Evolutionary conservation across 2,329 filamentous ascomycete species (phyloP).

Genomic region (Hypoxylon sp.): DNA sequence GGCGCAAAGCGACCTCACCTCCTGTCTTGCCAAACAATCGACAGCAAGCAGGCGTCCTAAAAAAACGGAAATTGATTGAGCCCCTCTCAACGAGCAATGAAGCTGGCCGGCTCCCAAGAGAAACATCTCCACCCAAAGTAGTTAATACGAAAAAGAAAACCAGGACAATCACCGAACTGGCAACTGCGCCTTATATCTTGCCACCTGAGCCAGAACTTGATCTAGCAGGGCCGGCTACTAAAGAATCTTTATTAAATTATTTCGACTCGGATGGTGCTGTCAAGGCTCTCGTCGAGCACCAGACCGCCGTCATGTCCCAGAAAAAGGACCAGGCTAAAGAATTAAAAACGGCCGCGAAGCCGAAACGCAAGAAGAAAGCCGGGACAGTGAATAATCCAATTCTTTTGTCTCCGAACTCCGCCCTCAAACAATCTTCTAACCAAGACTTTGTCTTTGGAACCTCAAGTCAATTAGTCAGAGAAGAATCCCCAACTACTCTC

Average conservation of each 20-base stretch:
- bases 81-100: slow-evolving; percentile 56
- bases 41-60: slow-evolving; percentile 53
- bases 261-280: slow-evolving; percentile 55
- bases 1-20: slow-evolving; percentile 49
- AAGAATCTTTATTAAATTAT: slow-evolving; percentile 60
- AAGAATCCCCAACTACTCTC: slow-evolving; percentile 76
- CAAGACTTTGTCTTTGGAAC: slow-evolving; percentile 89
- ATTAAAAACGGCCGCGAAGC: slow-evolving; percentile 47
- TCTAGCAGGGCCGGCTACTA: slow-evolving; percentile 43
- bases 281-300: slow-evolving; percentile 52
- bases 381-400: slow-evolving; percentile 59
- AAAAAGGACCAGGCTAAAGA: slow-evolving; percentile 55
- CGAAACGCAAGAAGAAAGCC: slow-evolving; percentile 55
- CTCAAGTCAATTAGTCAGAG: slow-evolving; percentile 82
- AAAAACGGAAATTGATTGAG: slow-evolving; percentile 70
- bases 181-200: slow-evolving; percentile 75
- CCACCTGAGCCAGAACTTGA: slow-evolving; percentile 53
- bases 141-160: slow-evolving; percentile 76
- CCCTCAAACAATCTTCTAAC: slow-evolving; percentile 71
- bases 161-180: slow-evolving; percentile 81
- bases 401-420: slow-evolving; percentile 76
- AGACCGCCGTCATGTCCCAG: slow-evolving; percentile 51
- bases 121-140: slow-evolving; percentile 56
- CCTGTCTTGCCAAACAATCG: slow-evolving; percentile 20
- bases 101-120: slow-evolving; percentile 43